Percentiles rank a stretch among this genome's conserved stretches.
Evolutionary conservation across 192 early-diverging fungal genomes (phyloP).

Genomic region (Podila epicladia): DNA sequence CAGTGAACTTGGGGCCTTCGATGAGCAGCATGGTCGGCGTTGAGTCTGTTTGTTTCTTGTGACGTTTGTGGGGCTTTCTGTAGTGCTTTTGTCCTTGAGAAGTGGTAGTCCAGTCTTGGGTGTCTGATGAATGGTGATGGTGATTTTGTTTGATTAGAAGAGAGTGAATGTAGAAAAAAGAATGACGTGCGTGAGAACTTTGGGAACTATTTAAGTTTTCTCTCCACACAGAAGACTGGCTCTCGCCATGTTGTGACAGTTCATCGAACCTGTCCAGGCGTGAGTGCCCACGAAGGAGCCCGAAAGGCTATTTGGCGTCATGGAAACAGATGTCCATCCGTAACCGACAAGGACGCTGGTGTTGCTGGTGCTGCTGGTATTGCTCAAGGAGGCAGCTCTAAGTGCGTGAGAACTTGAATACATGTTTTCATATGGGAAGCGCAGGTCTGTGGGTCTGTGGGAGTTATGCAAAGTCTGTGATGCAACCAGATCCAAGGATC

Average conservation of each 20-base stretch:
- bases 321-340: background rate
- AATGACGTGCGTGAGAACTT: background rate
- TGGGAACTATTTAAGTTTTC: too few species aligned
- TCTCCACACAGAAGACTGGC: too few species aligned
- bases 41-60: background rate
- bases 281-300: background rate
- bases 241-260: too few species aligned
- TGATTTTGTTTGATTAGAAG: background rate
- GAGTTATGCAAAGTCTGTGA: too few species aligned
- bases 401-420: too few species aligned
- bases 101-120: too few species aligned
- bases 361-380: background rate
- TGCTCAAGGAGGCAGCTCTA: background rate
- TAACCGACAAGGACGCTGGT: background rate
- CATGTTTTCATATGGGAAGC: too few species aligned
- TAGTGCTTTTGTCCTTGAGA: background rate
- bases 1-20: constrained; percentile 47
- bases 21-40: constrained; percentile 25
- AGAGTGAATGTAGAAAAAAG: background rate
- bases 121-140: background rate
- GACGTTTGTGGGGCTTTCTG: background rate
- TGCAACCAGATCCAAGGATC: too few species aligned
- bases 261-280: background rate
- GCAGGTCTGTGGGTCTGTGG: too few species aligned
- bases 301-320: background rate